Evolutionary conservation across 169 alveolate genomes (phyloP).

Genomic region (Eimeria praecox): DNA sequence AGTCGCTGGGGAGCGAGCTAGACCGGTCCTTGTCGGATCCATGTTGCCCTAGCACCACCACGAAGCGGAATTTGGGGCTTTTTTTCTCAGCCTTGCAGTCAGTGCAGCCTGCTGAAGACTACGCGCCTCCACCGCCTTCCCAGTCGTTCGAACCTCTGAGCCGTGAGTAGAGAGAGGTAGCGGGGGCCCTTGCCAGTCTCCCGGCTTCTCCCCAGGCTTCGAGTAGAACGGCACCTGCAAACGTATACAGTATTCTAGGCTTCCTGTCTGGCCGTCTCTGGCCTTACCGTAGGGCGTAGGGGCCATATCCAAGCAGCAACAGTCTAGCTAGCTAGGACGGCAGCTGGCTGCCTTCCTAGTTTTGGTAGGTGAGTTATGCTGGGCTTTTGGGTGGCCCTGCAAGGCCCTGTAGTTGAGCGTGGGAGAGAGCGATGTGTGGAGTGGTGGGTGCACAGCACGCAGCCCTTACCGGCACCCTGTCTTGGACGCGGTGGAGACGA

Average conservation of each 20-base stretch:
- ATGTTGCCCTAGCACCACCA: conserved; percentile 2
- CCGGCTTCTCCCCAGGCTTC: neutral
- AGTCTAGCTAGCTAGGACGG: conserved; percentile 20
- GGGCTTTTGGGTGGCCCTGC: too few species aligned
- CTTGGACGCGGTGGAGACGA: conserved; percentile 70
- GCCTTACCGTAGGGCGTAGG: neutral
- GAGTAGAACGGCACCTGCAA: neutral
- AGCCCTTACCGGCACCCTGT: conserved; percentile 81
- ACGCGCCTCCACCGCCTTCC: conserved; percentile 58
- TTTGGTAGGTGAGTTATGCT: too few species aligned
- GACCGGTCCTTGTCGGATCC: conserved; percentile 63
- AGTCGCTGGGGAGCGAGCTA: conserved; percentile 58
- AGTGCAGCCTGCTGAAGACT: conserved; percentile 65
- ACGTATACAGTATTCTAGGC: neutral
- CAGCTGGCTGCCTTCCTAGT: too few species aligned
- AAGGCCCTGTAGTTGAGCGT: neutral
- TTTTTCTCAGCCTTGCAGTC: conserved; percentile 72
- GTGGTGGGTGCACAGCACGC: conserved; percentile 60
- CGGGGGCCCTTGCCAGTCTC: neutral
- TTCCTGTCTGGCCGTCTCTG: neutral
- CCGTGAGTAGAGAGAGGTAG: neutral
- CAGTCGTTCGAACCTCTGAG: conserved; percentile 58
- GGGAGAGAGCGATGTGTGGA: neutral
- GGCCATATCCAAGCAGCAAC: neutral
- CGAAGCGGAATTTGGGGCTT: conserved; percentile 24